Evolutionary conservation across 495 filamentous ascomycete genomes (phyloP).

Genomic region (Penicillium verhagenii): DNA sequence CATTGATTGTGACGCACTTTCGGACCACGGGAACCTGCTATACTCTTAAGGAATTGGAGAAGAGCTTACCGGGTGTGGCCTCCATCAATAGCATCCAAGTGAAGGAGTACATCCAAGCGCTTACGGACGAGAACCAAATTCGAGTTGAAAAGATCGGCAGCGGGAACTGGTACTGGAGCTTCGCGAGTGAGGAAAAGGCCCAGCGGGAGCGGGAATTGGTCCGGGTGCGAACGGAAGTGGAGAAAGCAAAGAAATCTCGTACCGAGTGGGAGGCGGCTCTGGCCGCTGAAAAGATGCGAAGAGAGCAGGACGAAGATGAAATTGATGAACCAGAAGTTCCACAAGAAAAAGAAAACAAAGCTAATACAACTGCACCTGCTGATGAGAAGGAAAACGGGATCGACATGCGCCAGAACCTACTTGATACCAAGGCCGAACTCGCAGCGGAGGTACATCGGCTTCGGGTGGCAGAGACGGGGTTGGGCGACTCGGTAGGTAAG

Average conservation of each 20-base stretch:
- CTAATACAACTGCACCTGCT: no score
- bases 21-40: constrained; percentile 62
- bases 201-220: constrained; percentile 46
- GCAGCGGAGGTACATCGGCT: constrained; percentile 28
- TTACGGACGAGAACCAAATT: constrained; percentile 64
- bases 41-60: constrained; percentile 75
- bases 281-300: constrained; percentile 20
- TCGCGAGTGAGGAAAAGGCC: constrained; percentile 61
- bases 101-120: constrained; percentile 65
- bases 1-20: constrained; percentile 62
- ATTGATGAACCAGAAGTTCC: no score
- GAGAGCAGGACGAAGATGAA: constrained; percentile 12
- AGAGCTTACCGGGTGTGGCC: constrained; percentile 62
- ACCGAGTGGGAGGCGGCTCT: constrained; percentile 23
- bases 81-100: constrained; percentile 69
- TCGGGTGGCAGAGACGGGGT: constrained; percentile 13
- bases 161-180: constrained; percentile 83
- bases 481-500: constrained; percentile 44
- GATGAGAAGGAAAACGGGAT: neutral
- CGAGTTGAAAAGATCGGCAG: constrained; percentile 77
- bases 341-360: no score
- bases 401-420: constrained; percentile 17
- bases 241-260: constrained; percentile 40
- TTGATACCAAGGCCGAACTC: constrained; percentile 25
- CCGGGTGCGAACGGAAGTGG: constrained; percentile 54